phyloP scores from a whole-genome alignment of 352 stramenopile species.

The Phytopythium montanum region DNA sequence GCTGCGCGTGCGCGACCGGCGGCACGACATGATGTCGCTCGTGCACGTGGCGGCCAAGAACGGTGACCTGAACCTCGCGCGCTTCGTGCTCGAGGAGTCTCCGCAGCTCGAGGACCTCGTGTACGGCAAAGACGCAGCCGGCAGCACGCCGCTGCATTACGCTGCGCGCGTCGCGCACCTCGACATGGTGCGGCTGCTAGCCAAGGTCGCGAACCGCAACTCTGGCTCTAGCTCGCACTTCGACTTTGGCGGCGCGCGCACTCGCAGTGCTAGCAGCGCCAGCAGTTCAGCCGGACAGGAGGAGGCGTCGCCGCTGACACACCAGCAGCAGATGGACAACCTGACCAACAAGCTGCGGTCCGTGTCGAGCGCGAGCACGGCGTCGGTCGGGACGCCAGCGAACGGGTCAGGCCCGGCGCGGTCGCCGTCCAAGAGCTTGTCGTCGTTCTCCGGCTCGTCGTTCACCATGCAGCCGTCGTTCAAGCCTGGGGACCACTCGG shows the following conservation, averaged over 20 bases:
- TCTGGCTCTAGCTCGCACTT: conserved; percentile 46
- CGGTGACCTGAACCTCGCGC: conserved; percentile 75
- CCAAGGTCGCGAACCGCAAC: conserved; percentile 84
- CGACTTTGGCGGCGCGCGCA: conserved; percentile 44
- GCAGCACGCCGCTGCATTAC: conserved; percentile 86
- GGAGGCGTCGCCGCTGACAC: conserved; percentile 8
- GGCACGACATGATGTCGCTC: conserved; percentile 81
- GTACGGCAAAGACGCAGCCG: conserved; percentile 69
- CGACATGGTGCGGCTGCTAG: conserved; percentile 83
- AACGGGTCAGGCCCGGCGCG: conserved; percentile 17
- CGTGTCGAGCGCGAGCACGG: conserved; percentile 40
- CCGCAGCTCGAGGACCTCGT: conserved; percentile 83
- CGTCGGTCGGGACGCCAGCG: conserved; percentile 27
- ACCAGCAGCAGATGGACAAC: conserved; percentile 14
- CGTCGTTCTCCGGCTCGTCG: conserved; percentile 23
- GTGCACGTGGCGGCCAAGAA: conserved; percentile 89
- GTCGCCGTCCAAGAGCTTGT: conserved; percentile 51
- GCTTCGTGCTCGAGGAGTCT: conserved; percentile 82
- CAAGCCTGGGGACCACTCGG: conserved; percentile 46
- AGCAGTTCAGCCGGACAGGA: conserved; percentile 45
- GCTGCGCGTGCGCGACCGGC: conserved; percentile 71
- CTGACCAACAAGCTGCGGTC: conserved; percentile 56
- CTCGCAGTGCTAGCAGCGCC: conserved; percentile 59
- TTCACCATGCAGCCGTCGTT: conserved; percentile 58
- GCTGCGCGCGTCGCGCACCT: conserved; percentile 67